A percentile compares a stretch with the other conserved stretches of the same genome.
Evolutionary conservation across 305 asterid genomes (phyloP).

Genomic region (Fraxinus xanthoxyloides): DNA sequence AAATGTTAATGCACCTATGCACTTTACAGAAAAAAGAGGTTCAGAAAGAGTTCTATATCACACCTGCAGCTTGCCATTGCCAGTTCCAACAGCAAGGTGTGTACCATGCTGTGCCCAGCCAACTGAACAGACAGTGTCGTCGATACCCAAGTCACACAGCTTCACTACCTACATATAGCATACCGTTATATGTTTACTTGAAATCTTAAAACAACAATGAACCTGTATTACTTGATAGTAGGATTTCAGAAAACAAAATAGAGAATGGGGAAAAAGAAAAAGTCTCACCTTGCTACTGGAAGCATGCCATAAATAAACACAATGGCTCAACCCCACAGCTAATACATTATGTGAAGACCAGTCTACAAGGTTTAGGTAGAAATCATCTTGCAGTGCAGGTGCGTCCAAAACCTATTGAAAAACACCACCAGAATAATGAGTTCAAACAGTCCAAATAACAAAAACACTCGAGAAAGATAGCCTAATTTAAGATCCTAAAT

Average conservation of each 20-base stretch:
- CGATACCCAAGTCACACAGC: conserved; percentile 53
- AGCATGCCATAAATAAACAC: conserved; percentile 61
- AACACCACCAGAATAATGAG: neutral
- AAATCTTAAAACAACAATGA: neutral
- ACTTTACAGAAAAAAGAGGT: neutral
- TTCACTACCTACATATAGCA: conserved; percentile 47
- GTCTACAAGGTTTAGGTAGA: conserved; percentile 58
- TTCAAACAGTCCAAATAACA: conserved; percentile 1
- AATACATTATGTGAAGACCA: conserved; percentile 77
- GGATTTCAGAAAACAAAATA: neutral
- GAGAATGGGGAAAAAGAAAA: neutral
- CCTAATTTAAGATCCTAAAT: neutral
- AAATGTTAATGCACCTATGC: neutral
- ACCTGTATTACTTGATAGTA: neutral
- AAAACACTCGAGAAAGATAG: neutral
- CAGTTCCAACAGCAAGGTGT: conserved; percentile 57
- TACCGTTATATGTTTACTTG: neutral
- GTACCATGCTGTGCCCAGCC: conserved; percentile 63
- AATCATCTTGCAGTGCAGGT: conserved; percentile 61
- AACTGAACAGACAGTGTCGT: conserved; percentile 55
- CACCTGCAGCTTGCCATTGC: conserved; percentile 59
- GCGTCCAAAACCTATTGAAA: conserved; percentile 50
- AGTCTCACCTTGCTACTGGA: conserved; percentile 53
- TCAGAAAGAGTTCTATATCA: neutral
- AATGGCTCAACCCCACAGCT: conserved; percentile 57